Conservation (phyloP, 495 filamentous ascomycete genomes). For the Pyrenopolyporus hunteri region DNA sequence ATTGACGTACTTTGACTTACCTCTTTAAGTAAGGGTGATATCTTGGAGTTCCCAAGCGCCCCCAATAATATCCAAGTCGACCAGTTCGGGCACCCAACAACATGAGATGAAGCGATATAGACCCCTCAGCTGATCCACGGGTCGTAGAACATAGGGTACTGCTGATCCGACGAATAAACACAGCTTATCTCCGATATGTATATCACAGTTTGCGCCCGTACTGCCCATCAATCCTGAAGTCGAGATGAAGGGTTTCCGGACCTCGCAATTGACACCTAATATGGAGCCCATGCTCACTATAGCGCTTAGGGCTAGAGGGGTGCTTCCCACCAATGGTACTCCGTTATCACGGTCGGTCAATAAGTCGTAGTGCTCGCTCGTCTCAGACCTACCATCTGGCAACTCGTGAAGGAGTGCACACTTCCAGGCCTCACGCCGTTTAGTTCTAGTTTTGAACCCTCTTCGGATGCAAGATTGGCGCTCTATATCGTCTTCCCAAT, state of each 20-base stretch:
- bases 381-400: conserved; percentile 1
- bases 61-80: conserved; percentile 4
- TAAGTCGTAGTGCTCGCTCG: conserved; percentile 8
- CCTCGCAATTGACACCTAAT: not conserved
- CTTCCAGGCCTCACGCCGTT: conserved; percentile 20
- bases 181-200: conserved; percentile 2
- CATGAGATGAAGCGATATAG: conserved; percentile 8
- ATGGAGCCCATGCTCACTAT: not conserved
- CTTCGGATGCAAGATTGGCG: not conserved
- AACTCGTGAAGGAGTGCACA: conserved; percentile 8
- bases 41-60: conserved; percentile 14
- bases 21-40: conserved; percentile 15
- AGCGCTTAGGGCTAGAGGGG: not conserved
- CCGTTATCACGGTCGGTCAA: conserved; percentile 1
- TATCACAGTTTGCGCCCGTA: conserved; percentile 13
- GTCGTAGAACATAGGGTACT: conserved; percentile 13
- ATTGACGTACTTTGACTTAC: not conserved
- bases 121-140: not conserved
- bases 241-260: conserved; percentile 14
- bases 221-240: conserved; percentile 12
- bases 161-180: conserved; percentile 7
- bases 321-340: not conserved
- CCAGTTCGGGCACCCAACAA: conserved; percentile 15
- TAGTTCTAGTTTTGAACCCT: not conserved
- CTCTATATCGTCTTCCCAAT: conserved; percentile 21